Percentiles rank a stretch among this genome's conserved stretches.
Conservation (phyloP, 768 basidiomycete species). For the Piloderma croceum region DNA sequence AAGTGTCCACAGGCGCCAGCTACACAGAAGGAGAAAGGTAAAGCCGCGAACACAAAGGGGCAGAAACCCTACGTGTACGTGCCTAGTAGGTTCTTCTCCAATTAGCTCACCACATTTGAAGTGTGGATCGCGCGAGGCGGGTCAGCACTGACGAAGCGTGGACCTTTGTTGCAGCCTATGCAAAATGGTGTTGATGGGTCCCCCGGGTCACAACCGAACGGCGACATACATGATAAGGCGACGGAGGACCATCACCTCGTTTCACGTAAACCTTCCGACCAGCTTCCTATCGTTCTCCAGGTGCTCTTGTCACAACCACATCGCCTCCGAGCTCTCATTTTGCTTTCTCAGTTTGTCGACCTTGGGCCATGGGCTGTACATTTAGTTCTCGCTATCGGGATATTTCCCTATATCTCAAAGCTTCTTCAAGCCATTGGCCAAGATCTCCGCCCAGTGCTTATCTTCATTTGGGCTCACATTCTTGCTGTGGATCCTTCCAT, state of each 20-base stretch:
- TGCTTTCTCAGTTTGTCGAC: slow-evolving; percentile 96
- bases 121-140: slow-evolving; percentile 97
- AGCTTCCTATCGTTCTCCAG: slow-evolving; percentile 95
- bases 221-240: slow-evolving; percentile 15
- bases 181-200: slow-evolving; percentile 33
- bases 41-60: too few species aligned
- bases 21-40: slow-evolving; percentile 39
- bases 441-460: slow-evolving; percentile 94
- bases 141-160: slow-evolving; percentile 72
- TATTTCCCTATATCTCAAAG: slow-evolving; percentile 97
- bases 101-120: slow-evolving; percentile 95
- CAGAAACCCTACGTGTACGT: slow-evolving; percentile 77
- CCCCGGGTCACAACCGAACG: slow-evolving; percentile 9
- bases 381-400: slow-evolving; percentile 91
- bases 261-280: slow-evolving; percentile 90
- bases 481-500: slow-evolving; percentile 93
- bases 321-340: slow-evolving; percentile 89
- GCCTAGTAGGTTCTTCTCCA: slow-evolving; percentile 89
- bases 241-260: slow-evolving; percentile 51
- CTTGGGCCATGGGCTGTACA: slow-evolving; percentile 99
- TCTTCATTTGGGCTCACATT: slow-evolving; percentile 98
- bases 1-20: slow-evolving; percentile 17
- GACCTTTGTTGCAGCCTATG: slow-evolving; percentile 66
- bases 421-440: slow-evolving; percentile 91
- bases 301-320: slow-evolving; percentile 95